Evolutionary conservation across 495 filamentous ascomycete species (phyloP).

Genomic region (Copromyces sp.): DNA sequence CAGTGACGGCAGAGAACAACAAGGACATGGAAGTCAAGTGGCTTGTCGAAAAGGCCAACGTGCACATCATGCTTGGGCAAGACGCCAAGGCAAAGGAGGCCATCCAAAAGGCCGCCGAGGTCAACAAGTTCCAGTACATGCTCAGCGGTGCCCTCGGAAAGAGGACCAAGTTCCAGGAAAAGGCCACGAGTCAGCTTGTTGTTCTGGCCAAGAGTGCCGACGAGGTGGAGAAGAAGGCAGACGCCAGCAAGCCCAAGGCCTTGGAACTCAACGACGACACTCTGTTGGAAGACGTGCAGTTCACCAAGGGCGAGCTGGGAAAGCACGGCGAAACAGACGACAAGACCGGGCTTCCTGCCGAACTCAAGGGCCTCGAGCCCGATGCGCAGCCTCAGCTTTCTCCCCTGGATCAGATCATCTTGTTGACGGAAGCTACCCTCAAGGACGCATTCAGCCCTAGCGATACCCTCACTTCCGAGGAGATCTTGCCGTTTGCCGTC

Average conservation of each 20-base stretch:
- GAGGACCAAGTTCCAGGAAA: conserved; percentile 84
- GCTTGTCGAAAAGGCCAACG: conserved; percentile 68
- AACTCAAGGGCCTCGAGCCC: conserved; percentile 55
- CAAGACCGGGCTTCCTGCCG: conserved; percentile 44
- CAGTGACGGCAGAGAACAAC: conserved; percentile 27
- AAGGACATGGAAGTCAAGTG: conserved; percentile 48
- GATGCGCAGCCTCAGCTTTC: conserved; percentile 72
- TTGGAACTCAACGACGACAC: conserved; percentile 87
- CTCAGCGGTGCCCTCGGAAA: conserved; percentile 83
- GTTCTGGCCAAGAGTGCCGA: conserved; percentile 71
- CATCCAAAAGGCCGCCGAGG: conserved; percentile 51
- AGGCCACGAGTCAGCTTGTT: conserved; percentile 81
- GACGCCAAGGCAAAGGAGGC: conserved; percentile 66
- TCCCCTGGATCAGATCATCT: conserved; percentile 72
- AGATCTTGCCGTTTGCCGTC: conserved; percentile 82
- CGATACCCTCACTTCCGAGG: conserved; percentile 80
- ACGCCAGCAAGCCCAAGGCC: conserved; percentile 43
- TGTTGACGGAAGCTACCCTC: conserved; percentile 77
- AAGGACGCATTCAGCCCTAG: conserved; percentile 74
- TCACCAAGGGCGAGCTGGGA: conserved; percentile 42
- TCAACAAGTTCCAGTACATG: conserved; percentile 66
- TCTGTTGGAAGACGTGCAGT: conserved; percentile 75
- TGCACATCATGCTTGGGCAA: conserved; percentile 76
- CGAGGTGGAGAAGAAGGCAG: conserved; percentile 3
- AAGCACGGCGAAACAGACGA: conserved; percentile 28